phyloP scores from a whole-genome alignment of 176 grass and related monocot genomes.

The Carex littledalei region DNA sequence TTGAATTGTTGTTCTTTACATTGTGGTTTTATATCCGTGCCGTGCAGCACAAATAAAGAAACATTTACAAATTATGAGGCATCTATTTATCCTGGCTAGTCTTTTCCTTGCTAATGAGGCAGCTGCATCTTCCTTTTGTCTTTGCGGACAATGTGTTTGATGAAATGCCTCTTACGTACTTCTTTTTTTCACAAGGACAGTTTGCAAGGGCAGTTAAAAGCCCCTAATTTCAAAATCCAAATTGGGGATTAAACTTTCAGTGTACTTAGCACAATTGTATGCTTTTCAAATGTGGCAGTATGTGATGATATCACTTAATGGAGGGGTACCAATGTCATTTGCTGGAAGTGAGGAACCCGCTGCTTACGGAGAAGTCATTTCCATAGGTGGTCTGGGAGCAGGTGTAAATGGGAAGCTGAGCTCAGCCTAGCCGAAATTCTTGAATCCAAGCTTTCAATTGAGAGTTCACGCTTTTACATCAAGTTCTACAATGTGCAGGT shows the following conservation, averaged over 20 bases:
- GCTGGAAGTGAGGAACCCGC: constrained; percentile 38
- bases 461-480: constrained; percentile 38
- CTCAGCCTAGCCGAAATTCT: constrained; percentile 32
- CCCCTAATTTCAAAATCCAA: background rate
- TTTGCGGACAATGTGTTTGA: constrained; percentile 16
- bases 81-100: background rate
- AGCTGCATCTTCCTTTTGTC: background rate
- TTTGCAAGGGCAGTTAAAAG: background rate
- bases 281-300: constrained; percentile 24
- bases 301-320: constrained; percentile 45
- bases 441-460: constrained; percentile 37
- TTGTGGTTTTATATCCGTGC: background rate
- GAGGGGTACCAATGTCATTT: constrained; percentile 39
- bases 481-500: constrained; percentile 49
- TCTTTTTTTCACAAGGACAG: background rate
- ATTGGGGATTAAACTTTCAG: background rate
- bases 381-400: constrained; percentile 34
- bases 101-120: background rate
- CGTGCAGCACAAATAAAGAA: background rate
- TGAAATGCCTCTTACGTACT: background rate
- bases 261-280: background rate
- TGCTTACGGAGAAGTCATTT: constrained; percentile 43
- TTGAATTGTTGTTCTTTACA: background rate
- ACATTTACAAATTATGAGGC: background rate
- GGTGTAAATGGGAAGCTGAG: constrained; percentile 43